Conservation (phyloP, 768 basidiomycete genomes). For the Trichaptum fuscoviolaceum region DNA sequence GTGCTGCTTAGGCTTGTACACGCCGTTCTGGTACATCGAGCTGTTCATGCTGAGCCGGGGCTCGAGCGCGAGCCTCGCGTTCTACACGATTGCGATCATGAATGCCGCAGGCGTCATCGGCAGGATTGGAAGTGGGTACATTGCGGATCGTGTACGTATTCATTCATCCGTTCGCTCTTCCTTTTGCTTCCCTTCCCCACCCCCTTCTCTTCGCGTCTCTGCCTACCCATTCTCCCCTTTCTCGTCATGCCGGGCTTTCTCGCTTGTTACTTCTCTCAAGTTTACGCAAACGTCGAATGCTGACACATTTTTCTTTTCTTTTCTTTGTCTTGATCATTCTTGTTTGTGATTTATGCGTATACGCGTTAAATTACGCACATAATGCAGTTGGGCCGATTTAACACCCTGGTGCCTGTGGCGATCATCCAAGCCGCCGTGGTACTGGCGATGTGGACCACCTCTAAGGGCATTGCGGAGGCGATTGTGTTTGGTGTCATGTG, state of each 20-base stretch:
- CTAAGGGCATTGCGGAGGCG: constrained; percentile 19
- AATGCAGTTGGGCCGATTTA: constrained; percentile 18
- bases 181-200: neutral
- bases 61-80: constrained; percentile 17
- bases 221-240: neutral
- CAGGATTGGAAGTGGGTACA: constrained; percentile 23
- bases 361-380: neutral
- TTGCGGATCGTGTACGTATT: constrained; percentile 21
- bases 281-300: neutral
- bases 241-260: neutral
- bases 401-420: constrained; percentile 23
- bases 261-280: neutral
- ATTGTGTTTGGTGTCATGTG: constrained; percentile 26
- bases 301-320: neutral
- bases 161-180: constrained; percentile 3
- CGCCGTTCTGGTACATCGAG: constrained; percentile 30
- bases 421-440: constrained; percentile 20
- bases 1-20: constrained; percentile 7
- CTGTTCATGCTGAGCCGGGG: constrained; percentile 22
- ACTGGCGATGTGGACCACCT: constrained; percentile 25
- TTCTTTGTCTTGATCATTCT: neutral
- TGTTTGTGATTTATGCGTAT: neutral
- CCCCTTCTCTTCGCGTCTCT: neutral
- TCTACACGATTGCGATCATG: constrained; percentile 26
- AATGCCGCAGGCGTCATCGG: constrained; percentile 25